Base-by-base conservation (phyloP, 306 rosid genomes). In the Inga oerstediana region DNA sequence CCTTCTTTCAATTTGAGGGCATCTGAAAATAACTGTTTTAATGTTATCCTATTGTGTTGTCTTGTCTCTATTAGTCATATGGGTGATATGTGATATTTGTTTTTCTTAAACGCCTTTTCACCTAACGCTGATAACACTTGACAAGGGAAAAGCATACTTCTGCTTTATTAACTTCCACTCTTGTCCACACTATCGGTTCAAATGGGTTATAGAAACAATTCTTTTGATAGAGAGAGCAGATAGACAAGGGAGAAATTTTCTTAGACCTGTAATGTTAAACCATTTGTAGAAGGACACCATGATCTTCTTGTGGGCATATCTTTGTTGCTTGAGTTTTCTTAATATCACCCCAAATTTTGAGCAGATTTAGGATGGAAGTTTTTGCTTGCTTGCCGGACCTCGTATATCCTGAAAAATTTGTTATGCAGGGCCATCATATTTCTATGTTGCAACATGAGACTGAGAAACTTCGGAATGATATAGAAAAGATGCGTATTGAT, bases 381-480 rank as follows among this genome's bases (percentile, higher is more conserved):
- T 27, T 24, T 22, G 56, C 48, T 24, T 22, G 56, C 4, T 45
- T 24, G 27, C 27, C 27, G 0, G 27, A 24, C 8, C 35, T 45
- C 12, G 13, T 9, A 24, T 72, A 24, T 44, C 58, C 56, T 13
- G 0, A 9, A 46, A 72, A 70, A 19, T 37, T 72, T 82, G 32
- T 80, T 34, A 82, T 87, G 89, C 86, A 96, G 99, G 97, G 96
- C 10, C 92, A 96, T 83, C 98, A 93, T 88, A 93, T 93, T 87
- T 96, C 99, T 41, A 82, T 90, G 87, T 81, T 96, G 88, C 98
- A 93, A 90, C 98, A 90, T 3, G 98, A 96, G 90, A 96, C 98
- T 9, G 97, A 96, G 86, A 96, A 96, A 82, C 91, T 96, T 75
- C 88, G 89, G 77, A 92, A 92, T 82, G 99, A 96, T 74, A 96